Conservation (phyloP, 2,329 filamentous ascomycete species). For the Myriosclerotinia duriaeana region DNA sequence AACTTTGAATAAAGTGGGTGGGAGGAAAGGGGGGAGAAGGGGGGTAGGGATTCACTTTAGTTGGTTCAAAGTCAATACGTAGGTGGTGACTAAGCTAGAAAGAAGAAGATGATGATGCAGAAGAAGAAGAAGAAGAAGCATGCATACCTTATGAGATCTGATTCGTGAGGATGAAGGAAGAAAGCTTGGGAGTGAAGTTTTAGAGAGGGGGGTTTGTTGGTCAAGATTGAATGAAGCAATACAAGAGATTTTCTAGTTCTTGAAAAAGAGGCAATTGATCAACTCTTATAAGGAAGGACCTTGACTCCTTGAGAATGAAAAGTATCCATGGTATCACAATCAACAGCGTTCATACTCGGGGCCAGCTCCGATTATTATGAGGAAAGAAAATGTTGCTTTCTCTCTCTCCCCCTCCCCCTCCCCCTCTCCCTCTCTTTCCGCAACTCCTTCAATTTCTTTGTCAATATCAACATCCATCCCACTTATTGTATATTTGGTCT, state of each 20-base stretch:
- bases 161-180: not conserved
- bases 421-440: not conserved
- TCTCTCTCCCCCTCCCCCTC: not conserved
- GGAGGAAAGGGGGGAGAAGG: too few species aligned
- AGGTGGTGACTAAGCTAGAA: not conserved
- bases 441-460: not conserved
- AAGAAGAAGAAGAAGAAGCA: not conserved
- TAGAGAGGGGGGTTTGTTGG: not conserved
- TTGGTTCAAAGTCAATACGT: not conserved
- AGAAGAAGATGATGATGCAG: too few species aligned
- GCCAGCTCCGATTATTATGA: not conserved
- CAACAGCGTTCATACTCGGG: constrained; percentile 7
- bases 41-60: too few species aligned
- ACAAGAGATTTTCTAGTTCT: not conserved
- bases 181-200: not conserved
- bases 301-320: too few species aligned
- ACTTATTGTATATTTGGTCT: constrained; percentile 3
- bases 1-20: not conserved
- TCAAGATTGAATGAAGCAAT: constrained; percentile 1
- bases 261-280: not conserved
- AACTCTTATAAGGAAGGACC: constrained; percentile 1
- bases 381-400: too few species aligned
- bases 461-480: not conserved
- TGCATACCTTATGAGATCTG: constrained; percentile 5
- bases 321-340: not conserved